Evolutionary conservation across 371 early-diverging fungal genomes (phyloP).

Genomic region (Smittium mucronatum): DNA sequence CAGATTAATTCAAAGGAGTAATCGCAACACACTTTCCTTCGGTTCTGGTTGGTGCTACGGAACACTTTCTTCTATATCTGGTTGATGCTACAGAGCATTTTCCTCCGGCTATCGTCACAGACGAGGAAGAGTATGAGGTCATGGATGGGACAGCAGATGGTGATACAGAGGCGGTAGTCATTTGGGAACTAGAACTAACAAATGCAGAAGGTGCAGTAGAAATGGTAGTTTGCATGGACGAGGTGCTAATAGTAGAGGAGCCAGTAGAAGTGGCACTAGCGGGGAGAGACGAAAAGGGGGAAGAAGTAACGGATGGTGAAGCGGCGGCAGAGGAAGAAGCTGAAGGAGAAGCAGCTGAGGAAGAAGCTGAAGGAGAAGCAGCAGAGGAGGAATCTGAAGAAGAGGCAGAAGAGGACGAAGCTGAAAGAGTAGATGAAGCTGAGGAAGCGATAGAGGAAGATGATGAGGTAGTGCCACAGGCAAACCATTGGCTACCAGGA

Average conservation of each 20-base stretch:
- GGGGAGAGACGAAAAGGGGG: background rate
- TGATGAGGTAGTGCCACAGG: background rate
- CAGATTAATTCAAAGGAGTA: too few relatives aligned
- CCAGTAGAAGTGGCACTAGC: background rate
- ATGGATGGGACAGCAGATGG: too few relatives aligned
- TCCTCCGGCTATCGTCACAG: too few relatives aligned
- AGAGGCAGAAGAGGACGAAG: background rate
- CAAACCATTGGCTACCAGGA: background rate
- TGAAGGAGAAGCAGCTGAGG: background rate
- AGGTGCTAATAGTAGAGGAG: background rate
- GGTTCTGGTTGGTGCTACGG: too few relatives aligned
- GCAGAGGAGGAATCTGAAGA: background rate
- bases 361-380: background rate
- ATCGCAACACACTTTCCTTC: too few relatives aligned
- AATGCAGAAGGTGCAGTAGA: too few relatives aligned
- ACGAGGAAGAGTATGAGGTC: too few relatives aligned
- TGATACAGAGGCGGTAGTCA: too few relatives aligned
- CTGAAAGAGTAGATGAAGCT: background rate
- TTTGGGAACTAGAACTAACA: too few relatives aligned
- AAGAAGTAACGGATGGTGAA: background rate
- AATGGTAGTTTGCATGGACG: too few relatives aligned
- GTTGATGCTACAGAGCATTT: too few relatives aligned
- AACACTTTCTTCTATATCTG: too few relatives aligned
- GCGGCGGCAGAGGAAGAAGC: background rate
- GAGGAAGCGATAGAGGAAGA: background rate